Base-by-base conservation (phyloP, 2,329 filamentous ascomycete species). In the Cryphonectria nitschkei region DNA sequence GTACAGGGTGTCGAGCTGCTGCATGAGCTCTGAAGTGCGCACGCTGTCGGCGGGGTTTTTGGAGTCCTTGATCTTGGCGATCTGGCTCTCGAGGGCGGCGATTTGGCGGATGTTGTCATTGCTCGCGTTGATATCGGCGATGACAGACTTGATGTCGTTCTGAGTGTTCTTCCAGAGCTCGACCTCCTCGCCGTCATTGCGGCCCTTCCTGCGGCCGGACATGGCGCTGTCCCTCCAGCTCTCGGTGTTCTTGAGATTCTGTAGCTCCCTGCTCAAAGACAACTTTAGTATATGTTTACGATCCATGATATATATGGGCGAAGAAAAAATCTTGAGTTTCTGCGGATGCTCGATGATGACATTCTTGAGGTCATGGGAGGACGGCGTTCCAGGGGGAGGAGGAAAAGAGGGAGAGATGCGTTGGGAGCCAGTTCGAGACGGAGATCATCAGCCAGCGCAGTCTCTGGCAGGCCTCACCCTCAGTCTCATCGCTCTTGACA, bases 101-200 rank as follows among this genome's bases (percentile, higher is more conserved):
- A 84, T 82, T 43, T 76, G 77, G 52, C 77, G 75, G n/a, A 80
- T 74, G 64, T 80, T 80, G 68, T 79, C 77, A 71, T 80, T 84
- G 73, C 81, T 82, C 41, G 77, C 78, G 69, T 84, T 84, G 69
- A 83, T 76, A 19, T 76, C 74, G 0, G 82, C 79, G 8, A 82
- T 69, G 39, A 81, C 75, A 43, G 69, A 72, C 19, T 77, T 77
- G 22, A 83, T 70, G 67, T 82, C 80, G 5, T 81, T 80, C 72
- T 82, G 81, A 73, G 80, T 75, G 41, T 78, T 79, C 66, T 81
- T 78, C 83, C 83, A 84, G 14, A 83, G 74, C 58, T 77, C 75
- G 9, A 82, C 76, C 70, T 84, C 83, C 71, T 84, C 83, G 54
- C 82, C 82, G 70, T 82, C 81, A 70, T 78, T 79, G 54, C 79